Percentiles rank a stretch among this genome's conserved stretches.
Conservation (phyloP, 225 moss, liverwort and hornwort species). For the Polytrichum formosum region DNA sequence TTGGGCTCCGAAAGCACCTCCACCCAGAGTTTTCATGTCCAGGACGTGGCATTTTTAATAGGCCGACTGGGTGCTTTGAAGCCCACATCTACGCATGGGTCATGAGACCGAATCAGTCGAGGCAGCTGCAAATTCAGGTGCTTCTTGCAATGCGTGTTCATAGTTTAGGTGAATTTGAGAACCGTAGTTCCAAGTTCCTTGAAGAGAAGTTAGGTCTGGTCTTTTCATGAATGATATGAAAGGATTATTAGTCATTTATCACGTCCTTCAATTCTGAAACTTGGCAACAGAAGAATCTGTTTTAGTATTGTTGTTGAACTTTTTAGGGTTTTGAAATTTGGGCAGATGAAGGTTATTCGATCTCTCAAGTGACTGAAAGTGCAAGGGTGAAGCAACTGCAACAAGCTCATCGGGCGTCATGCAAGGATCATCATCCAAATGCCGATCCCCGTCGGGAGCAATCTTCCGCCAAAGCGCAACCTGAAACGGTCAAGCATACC, state of each 20-base stretch:
- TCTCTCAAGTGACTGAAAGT: not conserved
- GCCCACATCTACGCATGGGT: not conserved
- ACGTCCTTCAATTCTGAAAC: too few species aligned
- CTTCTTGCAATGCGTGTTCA: not conserved
- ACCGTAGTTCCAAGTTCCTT: too few species aligned
- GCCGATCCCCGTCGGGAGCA: too few species aligned
- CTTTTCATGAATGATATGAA: too few species aligned
- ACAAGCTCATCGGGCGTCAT: not conserved
- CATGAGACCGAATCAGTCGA: not conserved
- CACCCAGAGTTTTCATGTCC: too few species aligned
- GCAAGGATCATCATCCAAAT: not conserved
- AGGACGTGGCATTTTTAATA: too few species aligned
- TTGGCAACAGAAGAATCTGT: too few species aligned
- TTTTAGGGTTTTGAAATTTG: not conserved
- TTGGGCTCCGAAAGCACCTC: too few species aligned
- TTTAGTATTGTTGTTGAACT: not conserved
- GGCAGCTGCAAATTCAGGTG: conserved; percentile 1
- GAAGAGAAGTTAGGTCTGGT: too few species aligned
- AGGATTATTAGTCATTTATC: too few species aligned
- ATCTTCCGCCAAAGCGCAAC: not conserved
- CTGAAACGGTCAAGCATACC: not conserved
- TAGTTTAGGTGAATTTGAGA: not conserved
- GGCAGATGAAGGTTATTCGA: not conserved
- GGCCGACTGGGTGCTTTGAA: too few species aligned
- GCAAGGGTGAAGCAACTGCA: not conserved